A percentile compares a stretch with the other conserved stretches of the same genome.
Conservation (phyloP, 139 green algal species). For the Chloropicon primus region DNA sequence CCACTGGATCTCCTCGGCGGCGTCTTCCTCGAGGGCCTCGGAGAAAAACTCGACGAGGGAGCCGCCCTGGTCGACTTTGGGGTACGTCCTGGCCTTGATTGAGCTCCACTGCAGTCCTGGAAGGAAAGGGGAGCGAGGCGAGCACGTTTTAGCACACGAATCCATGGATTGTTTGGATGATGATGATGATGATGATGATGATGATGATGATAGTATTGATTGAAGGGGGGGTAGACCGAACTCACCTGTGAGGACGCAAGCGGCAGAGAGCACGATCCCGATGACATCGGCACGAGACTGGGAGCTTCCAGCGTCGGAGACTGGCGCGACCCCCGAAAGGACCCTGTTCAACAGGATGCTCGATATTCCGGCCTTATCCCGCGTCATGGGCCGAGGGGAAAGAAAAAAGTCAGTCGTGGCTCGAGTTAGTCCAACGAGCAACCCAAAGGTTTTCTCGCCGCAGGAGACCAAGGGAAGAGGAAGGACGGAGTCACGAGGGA, state of each 20-base stretch:
- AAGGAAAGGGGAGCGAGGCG: no score
- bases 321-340: slow-evolving; percentile 31
- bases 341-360: background rate
- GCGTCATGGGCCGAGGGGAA: no score
- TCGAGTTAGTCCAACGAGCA: no score
- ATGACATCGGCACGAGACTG: slow-evolving; percentile 79
- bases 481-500: no score
- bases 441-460: no score
- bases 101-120: slow-evolving; percentile 80
- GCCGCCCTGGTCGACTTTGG: background rate
- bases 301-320: slow-evolving; percentile 59
- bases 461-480: no score
- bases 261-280: slow-evolving; percentile 60
- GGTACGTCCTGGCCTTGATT: slow-evolving; percentile 35
- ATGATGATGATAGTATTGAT: no score
- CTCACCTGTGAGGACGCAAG: slow-evolving; percentile 71
- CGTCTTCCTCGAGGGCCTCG: background rate
- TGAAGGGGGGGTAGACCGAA: no score
- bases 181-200: no score
- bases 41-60: background rate
- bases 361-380: background rate
- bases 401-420: no score
- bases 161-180: no score
- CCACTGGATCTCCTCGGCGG: slow-evolving; percentile 39
- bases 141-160: no score